phyloP scores from a whole-genome alignment of 352 stramenopile species.

The Globisporangium uncinulatum region DNA sequence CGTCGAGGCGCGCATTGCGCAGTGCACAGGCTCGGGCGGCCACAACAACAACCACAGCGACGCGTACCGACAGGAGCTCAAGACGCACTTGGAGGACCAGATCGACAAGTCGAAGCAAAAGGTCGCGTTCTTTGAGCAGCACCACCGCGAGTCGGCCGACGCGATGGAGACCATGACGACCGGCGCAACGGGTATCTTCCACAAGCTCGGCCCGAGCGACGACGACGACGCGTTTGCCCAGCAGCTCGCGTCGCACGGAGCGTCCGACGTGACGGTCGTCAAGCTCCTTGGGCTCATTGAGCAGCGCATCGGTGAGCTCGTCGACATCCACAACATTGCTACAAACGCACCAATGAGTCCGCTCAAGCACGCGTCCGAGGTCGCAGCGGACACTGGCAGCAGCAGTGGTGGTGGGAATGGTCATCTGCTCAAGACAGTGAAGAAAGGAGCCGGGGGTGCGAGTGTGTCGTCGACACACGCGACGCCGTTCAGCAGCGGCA shows the following conservation, averaged over 20 bases:
- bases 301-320: conserved; percentile 77
- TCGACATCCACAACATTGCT: conserved; percentile 85
- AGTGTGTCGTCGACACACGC: background rate
- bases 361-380: conserved; percentile 16
- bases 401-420: conserved; percentile 1
- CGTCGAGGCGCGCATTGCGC: conserved; percentile 52
- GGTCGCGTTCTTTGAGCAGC: conserved; percentile 53
- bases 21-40: conserved; percentile 44
- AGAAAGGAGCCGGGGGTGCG: conserved; percentile 19
- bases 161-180: conserved; percentile 69
- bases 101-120: conserved; percentile 85
- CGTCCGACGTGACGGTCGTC: conserved; percentile 79
- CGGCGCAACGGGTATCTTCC: conserved; percentile 68
- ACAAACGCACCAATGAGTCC: conserved; percentile 38
- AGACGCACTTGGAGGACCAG: conserved; percentile 72
- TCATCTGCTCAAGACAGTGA: conserved; percentile 3
- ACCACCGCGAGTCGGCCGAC: conserved; percentile 54
- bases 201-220: conserved; percentile 75
- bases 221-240: conserved; percentile 75
- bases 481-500: conserved; percentile 5
- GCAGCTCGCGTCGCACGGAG: conserved; percentile 55
- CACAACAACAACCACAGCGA: conserved; percentile 34
- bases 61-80: conserved; percentile 45
- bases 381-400: conserved; percentile 2
- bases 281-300: conserved; percentile 81